Evolutionary conservation across 1,139 yeast species (phyloP).

Genomic region (Arxiozyma bovina): DNA sequence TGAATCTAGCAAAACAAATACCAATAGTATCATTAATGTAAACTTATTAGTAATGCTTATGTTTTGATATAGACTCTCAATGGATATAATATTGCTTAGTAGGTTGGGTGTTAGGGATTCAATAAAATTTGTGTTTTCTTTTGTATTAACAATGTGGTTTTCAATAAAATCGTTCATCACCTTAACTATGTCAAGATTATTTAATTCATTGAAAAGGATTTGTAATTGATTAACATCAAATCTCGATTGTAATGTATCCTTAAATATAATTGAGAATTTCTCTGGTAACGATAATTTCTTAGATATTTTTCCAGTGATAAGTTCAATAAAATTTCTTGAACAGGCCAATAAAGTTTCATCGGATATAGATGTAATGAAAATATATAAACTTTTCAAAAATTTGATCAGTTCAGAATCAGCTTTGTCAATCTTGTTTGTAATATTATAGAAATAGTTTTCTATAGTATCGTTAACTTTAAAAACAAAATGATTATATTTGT

Average conservation of each 20-base stretch:
- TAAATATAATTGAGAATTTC: constrained; percentile 33
- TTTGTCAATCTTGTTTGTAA: constrained; percentile 10
- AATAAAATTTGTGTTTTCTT: constrained; percentile 14
- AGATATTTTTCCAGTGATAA: constrained; percentile 18
- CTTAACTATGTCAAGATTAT: constrained; percentile 24
- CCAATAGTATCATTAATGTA: constrained; percentile 20
- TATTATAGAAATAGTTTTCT: constrained; percentile 23
- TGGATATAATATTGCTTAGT: constrained; percentile 13
- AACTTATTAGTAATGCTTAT: constrained; percentile 21
- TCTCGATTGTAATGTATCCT: constrained; percentile 26
- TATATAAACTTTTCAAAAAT: constrained; percentile 20
- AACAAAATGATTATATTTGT: constrained; percentile 22
- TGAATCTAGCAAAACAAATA: constrained; percentile 26
- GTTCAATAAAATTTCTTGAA: constrained; percentile 17
- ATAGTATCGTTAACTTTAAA: constrained; percentile 22
- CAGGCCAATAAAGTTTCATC: constrained; percentile 12
- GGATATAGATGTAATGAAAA: constrained; percentile 24
- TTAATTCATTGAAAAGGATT: constrained; percentile 29
- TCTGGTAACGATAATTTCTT: constrained; percentile 18
- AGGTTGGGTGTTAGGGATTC: constrained; percentile 16
- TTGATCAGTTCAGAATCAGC: constrained; percentile 15
- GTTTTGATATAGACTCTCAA: constrained; percentile 23
- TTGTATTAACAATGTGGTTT: constrained; percentile 11
- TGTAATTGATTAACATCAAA: constrained; percentile 29
- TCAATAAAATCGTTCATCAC: constrained; percentile 23